Percentiles rank a stretch among this genome's conserved stretches.
Conservation (phyloP, 306 rosid species). For the Trifolium subterraneum region DNA sequence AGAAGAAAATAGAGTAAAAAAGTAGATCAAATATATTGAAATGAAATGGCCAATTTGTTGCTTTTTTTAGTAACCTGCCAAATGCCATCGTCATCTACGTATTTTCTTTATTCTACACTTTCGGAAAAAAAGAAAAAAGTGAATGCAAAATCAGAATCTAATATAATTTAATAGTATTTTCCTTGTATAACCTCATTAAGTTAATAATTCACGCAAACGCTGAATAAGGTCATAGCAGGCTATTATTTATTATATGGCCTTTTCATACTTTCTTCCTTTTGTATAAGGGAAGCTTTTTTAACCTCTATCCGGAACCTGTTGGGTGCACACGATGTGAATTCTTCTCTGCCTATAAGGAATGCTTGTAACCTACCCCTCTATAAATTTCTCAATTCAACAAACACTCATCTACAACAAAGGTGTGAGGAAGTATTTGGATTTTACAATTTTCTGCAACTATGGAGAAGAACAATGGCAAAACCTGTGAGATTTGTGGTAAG, state of each 20-base stretch:
- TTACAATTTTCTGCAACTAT: slow-evolving; percentile 39
- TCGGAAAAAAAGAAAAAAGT: not conserved
- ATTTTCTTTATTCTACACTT: not conserved
- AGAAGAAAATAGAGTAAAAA: not conserved
- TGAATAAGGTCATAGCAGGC: not conserved
- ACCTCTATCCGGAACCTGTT: not conserved
- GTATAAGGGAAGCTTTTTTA: slow-evolving; percentile 30
- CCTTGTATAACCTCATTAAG: not conserved
- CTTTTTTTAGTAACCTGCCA: not conserved
- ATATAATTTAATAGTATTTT: not conserved
- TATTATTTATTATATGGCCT: slow-evolving; percentile 34
- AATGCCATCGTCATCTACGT: not conserved
- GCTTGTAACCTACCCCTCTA: slow-evolving; percentile 48
- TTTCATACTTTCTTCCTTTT: slow-evolving; percentile 50
- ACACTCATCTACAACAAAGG: slow-evolving; percentile 20
- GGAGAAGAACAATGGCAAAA: slow-evolving; percentile 40
- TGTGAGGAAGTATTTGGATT: slow-evolving; percentile 17
- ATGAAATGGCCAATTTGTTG: slow-evolving; percentile 29
- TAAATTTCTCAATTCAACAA: slow-evolving; percentile 14
- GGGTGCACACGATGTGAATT: not conserved
- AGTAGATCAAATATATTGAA: not conserved
- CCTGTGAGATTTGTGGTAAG: slow-evolving; percentile 61
- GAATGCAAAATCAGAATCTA: not conserved
- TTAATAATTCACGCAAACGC: not conserved
- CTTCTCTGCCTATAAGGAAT: slow-evolving; percentile 25